A percentile compares a stretch with the other conserved stretches of the same genome.
phyloP scores from a whole-genome alignment of 495 filamentous ascomycete species.

The Penicillium verhagenii region DNA sequence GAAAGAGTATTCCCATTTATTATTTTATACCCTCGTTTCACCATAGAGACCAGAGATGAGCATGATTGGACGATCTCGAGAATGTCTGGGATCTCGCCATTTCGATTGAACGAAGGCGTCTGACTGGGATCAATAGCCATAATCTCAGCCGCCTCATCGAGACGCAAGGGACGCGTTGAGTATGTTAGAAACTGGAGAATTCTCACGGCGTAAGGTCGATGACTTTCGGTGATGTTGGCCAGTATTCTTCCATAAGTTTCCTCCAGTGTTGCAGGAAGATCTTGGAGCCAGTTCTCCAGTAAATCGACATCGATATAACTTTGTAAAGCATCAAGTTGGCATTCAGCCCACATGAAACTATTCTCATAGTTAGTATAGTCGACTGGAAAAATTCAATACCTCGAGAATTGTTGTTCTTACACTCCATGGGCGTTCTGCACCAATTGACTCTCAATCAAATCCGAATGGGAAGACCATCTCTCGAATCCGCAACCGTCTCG shows the following conservation, averaged over 20 bases:
- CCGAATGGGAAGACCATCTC: not conserved
- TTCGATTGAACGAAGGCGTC: not conserved
- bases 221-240: not conserved
- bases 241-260: not conserved
- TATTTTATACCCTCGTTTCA: too few species aligned
- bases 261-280: not conserved
- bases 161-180: not conserved
- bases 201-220: not conserved
- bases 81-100: not conserved
- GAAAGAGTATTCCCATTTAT: too few species aligned
- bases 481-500: not conserved
- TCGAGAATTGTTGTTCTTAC: constrained; percentile 22
- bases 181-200: not conserved
- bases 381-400: not conserved
- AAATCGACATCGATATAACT: not conserved
- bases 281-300: not conserved
- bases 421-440: constrained; percentile 34
- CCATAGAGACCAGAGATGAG: not conserved
- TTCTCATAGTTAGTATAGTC: not conserved
- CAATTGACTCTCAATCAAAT: constrained; percentile 23
- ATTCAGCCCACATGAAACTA: not conserved
- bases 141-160: not conserved
- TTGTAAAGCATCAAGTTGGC: not conserved
- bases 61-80: not conserved
- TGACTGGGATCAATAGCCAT: not conserved